Conservation (phyloP, 2,329 filamentous ascomycete genomes). For the Exophiala sp. region DNA sequence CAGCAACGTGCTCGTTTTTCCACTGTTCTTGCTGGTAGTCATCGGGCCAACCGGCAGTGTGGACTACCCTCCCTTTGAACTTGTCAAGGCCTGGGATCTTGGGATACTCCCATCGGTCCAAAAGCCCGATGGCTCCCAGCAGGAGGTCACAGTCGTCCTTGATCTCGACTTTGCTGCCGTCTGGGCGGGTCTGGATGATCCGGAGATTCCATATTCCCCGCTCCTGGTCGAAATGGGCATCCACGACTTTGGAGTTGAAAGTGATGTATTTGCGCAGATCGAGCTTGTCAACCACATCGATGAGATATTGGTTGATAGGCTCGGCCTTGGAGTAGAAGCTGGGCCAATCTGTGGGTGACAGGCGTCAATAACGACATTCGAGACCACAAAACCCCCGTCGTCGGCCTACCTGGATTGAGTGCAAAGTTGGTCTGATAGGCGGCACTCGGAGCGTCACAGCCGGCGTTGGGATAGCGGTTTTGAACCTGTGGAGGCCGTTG, state of each 20-base stretch:
- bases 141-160: conserved; percentile 41
- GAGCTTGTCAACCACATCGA: conserved; percentile 44
- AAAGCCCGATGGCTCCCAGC: conserved; percentile 39
- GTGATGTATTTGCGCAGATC: conserved; percentile 48
- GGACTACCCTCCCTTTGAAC: conserved; percentile 39
- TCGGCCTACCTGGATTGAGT: conserved; percentile 31
- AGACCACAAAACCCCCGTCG: neutral
- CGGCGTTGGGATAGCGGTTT: conserved; percentile 37
- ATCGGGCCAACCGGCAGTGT: conserved; percentile 40
- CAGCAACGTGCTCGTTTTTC: conserved; percentile 39
- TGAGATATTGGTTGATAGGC: conserved; percentile 45
- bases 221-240: conserved; percentile 45
- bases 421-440: conserved; percentile 42
- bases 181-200: conserved; percentile 40
- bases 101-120: conserved; percentile 37
- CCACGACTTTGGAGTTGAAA: conserved; percentile 44
- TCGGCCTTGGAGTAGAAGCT: conserved; percentile 41
- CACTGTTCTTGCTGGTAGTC: conserved; percentile 41
- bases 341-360: conserved; percentile 45
- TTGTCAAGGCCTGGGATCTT: conserved; percentile 39
- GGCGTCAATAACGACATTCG: too few relatives aligned
- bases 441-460: conserved; percentile 43
- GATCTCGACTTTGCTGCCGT: conserved; percentile 36
- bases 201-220: conserved; percentile 45
- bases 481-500: conserved; percentile 23